These are phyloP conservation scores for Penicillium maclennaniae DNA, from an alignment of 495 filamentous ascomycete species.

Conservation along the genomic window DNA sequence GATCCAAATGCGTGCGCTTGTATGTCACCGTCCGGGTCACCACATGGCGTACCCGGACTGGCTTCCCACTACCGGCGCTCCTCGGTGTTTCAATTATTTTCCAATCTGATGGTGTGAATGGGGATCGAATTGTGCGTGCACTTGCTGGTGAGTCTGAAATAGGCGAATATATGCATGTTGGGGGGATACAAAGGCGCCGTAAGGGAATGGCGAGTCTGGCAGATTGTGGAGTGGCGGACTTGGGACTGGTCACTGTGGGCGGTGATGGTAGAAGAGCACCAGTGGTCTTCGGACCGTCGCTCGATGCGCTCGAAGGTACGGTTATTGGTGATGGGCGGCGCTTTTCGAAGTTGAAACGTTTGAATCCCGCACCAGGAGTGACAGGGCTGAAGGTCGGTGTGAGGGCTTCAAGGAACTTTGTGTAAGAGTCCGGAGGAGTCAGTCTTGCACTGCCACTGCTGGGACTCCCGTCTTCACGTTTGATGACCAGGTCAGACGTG, in stretches of 20 bases:
- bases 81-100: background rate
- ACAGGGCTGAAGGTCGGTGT: conserved; percentile 58
- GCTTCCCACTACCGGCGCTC: conserved; percentile 11
- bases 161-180: conserved; percentile 20
- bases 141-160: background rate
- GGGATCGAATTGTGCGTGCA: background rate
- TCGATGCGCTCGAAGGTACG: background rate
- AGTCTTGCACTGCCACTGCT: conserved; percentile 45
- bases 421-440: conserved; percentile 77
- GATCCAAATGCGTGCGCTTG: conserved; percentile 38
- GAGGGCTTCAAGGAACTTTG: conserved; percentile 81
- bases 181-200: conserved; percentile 42
- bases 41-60: conserved; percentile 47
- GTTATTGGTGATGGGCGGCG: conserved; percentile 22
- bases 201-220: background rate
- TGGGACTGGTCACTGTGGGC: background rate
- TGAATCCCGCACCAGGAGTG: conserved; percentile 33
- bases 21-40: conserved; percentile 50
- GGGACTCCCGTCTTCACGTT: conserved; percentile 51
- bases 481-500: conserved; percentile 21
- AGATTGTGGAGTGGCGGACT: background rate
- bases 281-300: background rate
- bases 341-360: conserved; percentile 20
- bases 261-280: too few relatives aligned
- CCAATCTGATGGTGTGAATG: conserved; percentile 1